Conservation (phyloP, 2,329 filamentous ascomycete species). For the Colletotrichum graminicola region DNA sequence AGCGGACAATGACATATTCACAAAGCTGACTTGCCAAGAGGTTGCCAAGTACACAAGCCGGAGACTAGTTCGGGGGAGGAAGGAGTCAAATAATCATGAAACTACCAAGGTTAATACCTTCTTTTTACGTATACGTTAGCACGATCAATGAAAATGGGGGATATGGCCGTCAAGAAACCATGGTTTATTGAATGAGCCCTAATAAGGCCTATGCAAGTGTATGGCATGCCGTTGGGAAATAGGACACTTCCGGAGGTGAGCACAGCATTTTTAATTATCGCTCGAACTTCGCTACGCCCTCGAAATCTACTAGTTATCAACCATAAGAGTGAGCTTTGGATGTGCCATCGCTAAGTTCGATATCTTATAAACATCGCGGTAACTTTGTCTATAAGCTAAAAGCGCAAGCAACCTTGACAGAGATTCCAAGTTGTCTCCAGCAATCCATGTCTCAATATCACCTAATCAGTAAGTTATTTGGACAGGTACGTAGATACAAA, state of each 20-base stretch:
- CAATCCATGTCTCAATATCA: background rate
- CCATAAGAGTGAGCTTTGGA: conserved; percentile 5
- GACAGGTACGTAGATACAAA: background rate
- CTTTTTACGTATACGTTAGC: too few species aligned
- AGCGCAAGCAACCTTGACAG: background rate
- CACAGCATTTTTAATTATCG: background rate
- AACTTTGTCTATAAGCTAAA: background rate
- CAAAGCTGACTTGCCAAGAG: conserved; percentile 11
- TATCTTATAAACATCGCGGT: background rate
- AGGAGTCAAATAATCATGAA: conserved; percentile 34
- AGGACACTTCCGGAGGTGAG: background rate
- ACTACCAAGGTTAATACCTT: background rate
- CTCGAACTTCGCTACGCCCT: background rate
- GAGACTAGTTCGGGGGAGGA: conserved; percentile 38
- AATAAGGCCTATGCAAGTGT: background rate
- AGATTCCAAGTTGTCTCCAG: background rate
- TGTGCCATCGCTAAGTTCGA: background rate
- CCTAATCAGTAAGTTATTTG: background rate
- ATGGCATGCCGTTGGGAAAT: conserved; percentile 11
- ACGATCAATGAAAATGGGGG: too few species aligned
- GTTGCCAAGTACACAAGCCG: conserved; percentile 26
- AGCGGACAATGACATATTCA: conserved; percentile 17
- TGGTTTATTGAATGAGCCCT: background rate
- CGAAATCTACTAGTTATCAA: too few species aligned
- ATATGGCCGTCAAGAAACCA: background rate